These are phyloP conservation scores for Fusarium sp. DNA, from an alignment of 2,329 filamentous ascomycete species.

Conservation along the genomic window DNA sequence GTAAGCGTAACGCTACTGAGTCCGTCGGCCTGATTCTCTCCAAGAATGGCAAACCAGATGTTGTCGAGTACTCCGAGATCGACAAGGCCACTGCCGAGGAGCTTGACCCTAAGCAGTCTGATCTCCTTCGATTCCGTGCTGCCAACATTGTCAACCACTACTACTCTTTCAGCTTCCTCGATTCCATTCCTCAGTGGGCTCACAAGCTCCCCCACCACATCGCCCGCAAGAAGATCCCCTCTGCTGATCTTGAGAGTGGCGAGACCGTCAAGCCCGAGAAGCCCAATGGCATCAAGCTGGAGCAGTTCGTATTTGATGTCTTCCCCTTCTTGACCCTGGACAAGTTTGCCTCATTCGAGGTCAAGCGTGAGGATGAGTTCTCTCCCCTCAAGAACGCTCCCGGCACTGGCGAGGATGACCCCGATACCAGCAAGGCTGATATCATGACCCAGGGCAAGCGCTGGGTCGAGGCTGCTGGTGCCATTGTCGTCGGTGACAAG, in stretches of 20 bases:
- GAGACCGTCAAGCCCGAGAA: slow-evolving; percentile 88
- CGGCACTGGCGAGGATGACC: slow-evolving; percentile 89
- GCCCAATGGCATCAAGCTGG: slow-evolving; percentile 97
- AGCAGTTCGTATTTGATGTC: slow-evolving; percentile 99
- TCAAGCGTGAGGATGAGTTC: slow-evolving; percentile 97
- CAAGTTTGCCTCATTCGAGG: slow-evolving; percentile 95
- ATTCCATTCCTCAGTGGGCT: slow-evolving; percentile 86
- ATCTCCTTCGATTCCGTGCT: slow-evolving; percentile 91
- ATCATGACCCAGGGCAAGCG: slow-evolving; percentile 89
- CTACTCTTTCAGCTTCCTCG: slow-evolving; percentile 93
- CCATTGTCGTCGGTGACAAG: slow-evolving; percentile 70
- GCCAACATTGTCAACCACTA: slow-evolving; percentile 99
- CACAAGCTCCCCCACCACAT: slow-evolving; percentile 93
- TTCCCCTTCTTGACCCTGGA: slow-evolving; percentile 87
- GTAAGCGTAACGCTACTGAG: slow-evolving; percentile 96
- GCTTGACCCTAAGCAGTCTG: slow-evolving; percentile 79
- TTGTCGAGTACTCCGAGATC: slow-evolving; percentile 99
- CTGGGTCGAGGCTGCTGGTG: slow-evolving; percentile 84
- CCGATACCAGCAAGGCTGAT: slow-evolving; percentile 88
- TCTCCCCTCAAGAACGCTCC: slow-evolving; percentile 92
- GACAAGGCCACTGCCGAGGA: slow-evolving; percentile 88
- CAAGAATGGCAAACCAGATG: slow-evolving; percentile 95
- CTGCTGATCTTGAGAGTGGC: slow-evolving; percentile 77
- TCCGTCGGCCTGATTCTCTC: slow-evolving; percentile 92
- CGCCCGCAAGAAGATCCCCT: slow-evolving; percentile 97